A percentile compares a stretch with the other conserved stretches of the same genome.
Evolutionary conservation across 495 filamentous ascomycete species (phyloP).

Genomic region (Hypoxylon intermedium): DNA sequence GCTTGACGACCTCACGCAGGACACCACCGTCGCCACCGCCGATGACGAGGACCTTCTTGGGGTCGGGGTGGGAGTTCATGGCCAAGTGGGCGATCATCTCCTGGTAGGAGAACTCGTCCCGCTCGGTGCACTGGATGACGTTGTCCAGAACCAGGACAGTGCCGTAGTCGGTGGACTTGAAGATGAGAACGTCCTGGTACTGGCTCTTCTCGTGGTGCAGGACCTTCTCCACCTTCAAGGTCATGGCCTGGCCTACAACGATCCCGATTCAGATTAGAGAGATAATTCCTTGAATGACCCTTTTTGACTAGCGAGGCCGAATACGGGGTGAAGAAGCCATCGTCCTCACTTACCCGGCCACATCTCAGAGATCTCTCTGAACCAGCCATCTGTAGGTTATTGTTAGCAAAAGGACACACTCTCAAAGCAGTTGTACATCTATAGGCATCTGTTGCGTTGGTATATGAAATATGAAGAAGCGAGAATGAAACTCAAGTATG

Average conservation of each 20-base stretch:
- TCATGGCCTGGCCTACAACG: conserved; percentile 89
- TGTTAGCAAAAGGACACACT: conserved; percentile 17
- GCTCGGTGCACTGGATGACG: conserved; percentile 97
- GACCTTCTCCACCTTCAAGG: conserved; percentile 94
- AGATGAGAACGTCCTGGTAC: conserved; percentile 98
- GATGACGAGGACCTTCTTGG: conserved; percentile 97
- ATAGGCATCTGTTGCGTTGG: neutral
- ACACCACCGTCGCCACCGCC: conserved; percentile 97
- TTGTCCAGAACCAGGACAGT: conserved; percentile 98
- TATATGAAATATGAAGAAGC: neutral
- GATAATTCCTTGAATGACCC: neutral
- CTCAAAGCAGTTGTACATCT: neutral
- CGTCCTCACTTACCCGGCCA: conserved; percentile 73
- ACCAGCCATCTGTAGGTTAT: conserved; percentile 86
- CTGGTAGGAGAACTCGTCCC: conserved; percentile 99
- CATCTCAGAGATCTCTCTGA: conserved; percentile 96
- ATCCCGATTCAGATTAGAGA: conserved; percentile 17
- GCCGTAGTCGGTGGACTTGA: conserved; percentile 95
- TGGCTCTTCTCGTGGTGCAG: conserved; percentile 98
- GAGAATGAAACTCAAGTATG: conserved; percentile 4
- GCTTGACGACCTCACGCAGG: conserved; percentile 97
- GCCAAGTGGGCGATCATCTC: conserved; percentile 99
- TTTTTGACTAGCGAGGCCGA: conserved; percentile 1
- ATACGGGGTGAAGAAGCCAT: neutral
- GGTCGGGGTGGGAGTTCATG: conserved; percentile 97